phyloP scores from a whole-genome alignment of 805 yeast genomes.

The Saturnispora galanensis region DNA sequence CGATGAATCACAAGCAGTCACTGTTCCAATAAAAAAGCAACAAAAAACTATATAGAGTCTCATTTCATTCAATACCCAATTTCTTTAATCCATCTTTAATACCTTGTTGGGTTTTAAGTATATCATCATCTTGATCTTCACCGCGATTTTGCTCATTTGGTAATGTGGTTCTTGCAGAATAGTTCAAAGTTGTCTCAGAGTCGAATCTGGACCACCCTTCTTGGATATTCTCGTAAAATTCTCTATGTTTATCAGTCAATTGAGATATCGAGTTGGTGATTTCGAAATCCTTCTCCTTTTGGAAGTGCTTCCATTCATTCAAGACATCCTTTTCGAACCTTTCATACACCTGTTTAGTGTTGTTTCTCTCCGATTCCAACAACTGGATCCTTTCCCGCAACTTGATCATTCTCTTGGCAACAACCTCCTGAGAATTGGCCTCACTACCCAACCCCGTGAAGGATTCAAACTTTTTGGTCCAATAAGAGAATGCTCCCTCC shows the following conservation, averaged over 20 bases:
- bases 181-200: background rate
- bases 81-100: constrained; percentile 13
- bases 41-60: background rate
- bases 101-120: constrained; percentile 19
- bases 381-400: constrained; percentile 30
- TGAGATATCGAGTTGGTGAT: constrained; percentile 58
- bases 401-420: constrained; percentile 34
- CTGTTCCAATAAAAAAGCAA: background rate
- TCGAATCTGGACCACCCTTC: constrained; percentile 52
- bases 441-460: constrained; percentile 30
- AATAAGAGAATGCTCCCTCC: constrained; percentile 27
- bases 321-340: constrained; percentile 38
- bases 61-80: constrained; percentile 8
- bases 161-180: too few relatives aligned
- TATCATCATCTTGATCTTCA: constrained; percentile 20
- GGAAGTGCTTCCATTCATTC: constrained; percentile 56
- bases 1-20: background rate
- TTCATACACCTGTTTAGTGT: constrained; percentile 36
- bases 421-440: constrained; percentile 30
- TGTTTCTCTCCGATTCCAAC: constrained; percentile 36
- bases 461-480: constrained; percentile 40
- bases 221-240: constrained; percentile 58
- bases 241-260: constrained; percentile 69
- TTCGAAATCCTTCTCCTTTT: constrained; percentile 69
- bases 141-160: constrained; percentile 13